Conservation (phyloP, 1,284 basidiomycete genomes). For the Cystobasidium slooffiae region DNA sequence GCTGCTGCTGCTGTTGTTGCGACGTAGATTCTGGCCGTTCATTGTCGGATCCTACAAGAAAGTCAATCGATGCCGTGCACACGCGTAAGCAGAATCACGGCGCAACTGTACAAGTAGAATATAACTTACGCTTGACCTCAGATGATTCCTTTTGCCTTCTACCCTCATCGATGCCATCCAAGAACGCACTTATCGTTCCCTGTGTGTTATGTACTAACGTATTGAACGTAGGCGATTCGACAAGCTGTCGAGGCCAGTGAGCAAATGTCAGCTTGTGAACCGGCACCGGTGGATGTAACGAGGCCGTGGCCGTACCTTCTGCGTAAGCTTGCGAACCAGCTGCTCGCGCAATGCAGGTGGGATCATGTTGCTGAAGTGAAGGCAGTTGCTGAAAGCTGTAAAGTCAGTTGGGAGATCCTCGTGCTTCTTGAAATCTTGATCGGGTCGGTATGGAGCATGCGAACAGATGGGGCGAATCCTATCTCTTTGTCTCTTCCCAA, state of each 20-base stretch:
- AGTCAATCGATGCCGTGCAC: not conserved
- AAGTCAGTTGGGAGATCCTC: not conserved
- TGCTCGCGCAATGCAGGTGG: conserved; percentile 37
- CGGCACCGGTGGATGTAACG: not conserved
- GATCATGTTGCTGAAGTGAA: conserved; percentile 14
- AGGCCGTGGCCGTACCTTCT: conserved; percentile 20
- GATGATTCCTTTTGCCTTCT: conserved; percentile 13
- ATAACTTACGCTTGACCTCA: conserved; percentile 2
- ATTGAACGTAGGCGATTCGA: conserved; percentile 41
- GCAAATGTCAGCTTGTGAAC: not conserved
- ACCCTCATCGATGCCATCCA: conserved; percentile 34
- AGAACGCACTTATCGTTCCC: conserved; percentile 24
- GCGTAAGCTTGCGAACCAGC: conserved; percentile 30
- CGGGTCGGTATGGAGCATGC: no score
- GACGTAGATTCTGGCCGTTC: conserved; percentile 14
- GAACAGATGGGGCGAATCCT: no score
- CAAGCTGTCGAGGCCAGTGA: conserved; percentile 10
- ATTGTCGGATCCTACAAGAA: not conserved
- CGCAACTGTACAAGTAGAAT: not conserved
- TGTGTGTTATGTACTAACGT: conserved; percentile 33
- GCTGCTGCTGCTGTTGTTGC: conserved; percentile 6
- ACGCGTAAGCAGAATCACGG: conserved; percentile 8
- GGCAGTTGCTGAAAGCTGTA: not conserved
- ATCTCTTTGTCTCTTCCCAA: no score
- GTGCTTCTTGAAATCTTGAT: no score